These are phyloP conservation scores for Melampsora abietis-canadensis DNA, from an alignment of 1,284 basidiomycete species.

Conservation along the genomic window DNA sequence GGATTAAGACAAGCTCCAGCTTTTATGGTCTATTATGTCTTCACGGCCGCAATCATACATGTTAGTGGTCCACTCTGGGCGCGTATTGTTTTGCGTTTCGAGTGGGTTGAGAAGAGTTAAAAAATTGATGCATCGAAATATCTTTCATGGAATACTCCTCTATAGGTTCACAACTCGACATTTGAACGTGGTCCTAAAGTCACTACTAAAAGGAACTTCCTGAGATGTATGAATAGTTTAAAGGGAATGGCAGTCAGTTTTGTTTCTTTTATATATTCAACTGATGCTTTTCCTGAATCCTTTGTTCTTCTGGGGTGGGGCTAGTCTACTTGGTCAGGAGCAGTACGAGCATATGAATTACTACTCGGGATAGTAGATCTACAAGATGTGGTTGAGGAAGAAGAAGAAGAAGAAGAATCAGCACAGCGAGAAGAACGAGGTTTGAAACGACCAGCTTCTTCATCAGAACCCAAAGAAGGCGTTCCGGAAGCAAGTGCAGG, in stretches of 20 bases:
- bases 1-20: constrained; percentile 65
- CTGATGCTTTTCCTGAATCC: background rate
- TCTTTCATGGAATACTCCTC: background rate
- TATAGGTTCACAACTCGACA: constrained; percentile 50
- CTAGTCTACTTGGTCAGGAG: constrained; percentile 32
- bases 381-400: constrained; percentile 9
- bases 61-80: constrained; percentile 46
- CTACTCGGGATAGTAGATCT: constrained; percentile 23
- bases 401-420: background rate
- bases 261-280: background rate
- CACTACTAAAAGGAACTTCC: constrained; percentile 59
- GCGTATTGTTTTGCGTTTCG: background rate
- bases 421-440: constrained; percentile 1
- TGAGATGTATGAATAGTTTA: constrained; percentile 67
- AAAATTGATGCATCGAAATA: too few relatives aligned
- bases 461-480: background rate
- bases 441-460: constrained; percentile 7
- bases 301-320: background rate
- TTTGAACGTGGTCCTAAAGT: constrained; percentile 47
- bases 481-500: background rate
- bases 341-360: constrained; percentile 31
- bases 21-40: constrained; percentile 75
- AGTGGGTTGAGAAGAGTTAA: background rate
- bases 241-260: constrained; percentile 63
- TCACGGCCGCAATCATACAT: constrained; percentile 78